Conservation (phyloP, 768 basidiomycete genomes). For the Galerina sulciceps region DNA sequence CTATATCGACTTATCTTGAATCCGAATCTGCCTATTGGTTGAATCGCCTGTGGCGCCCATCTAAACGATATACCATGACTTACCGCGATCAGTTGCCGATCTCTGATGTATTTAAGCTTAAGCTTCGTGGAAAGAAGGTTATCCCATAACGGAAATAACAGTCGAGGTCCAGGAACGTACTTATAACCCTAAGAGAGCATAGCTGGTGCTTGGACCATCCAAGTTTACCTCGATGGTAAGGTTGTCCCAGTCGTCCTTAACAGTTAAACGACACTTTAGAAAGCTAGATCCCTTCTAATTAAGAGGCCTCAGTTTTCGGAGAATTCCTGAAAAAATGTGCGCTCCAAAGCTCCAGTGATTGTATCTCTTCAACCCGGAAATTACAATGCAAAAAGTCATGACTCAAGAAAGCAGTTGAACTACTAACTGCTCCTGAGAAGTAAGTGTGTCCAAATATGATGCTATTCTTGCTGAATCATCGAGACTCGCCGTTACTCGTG, state of each 20-base stretch:
- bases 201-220: no score
- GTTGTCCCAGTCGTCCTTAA: not conserved
- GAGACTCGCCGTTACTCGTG: slow-evolving; percentile 25
- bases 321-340: not conserved
- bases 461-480: slow-evolving; percentile 2
- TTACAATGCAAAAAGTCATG: slow-evolving; percentile 23
- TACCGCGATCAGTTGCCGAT: slow-evolving; percentile 14
- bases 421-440: not conserved
- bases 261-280: not conserved
- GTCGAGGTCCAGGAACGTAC: slow-evolving; percentile 9
- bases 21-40: slow-evolving; percentile 6
- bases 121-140: slow-evolving; percentile 9
- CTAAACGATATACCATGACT: not conserved
- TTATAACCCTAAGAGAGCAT: no score
- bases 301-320: not conserved
- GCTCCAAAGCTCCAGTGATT: slow-evolving; percentile 12
- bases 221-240: no score
- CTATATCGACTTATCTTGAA: slow-evolving; percentile 9
- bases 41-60: slow-evolving; percentile 14
- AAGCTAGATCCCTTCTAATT: not conserved
- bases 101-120: slow-evolving; percentile 12
- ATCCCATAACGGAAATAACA: not conserved
- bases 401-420: not conserved
- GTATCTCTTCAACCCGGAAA: slow-evolving; percentile 17
- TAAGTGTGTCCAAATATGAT: not conserved